Evolutionary conservation across 164 flowering plant genomes (phyloP).

Genomic region (Amborella trichopoda): DNA sequence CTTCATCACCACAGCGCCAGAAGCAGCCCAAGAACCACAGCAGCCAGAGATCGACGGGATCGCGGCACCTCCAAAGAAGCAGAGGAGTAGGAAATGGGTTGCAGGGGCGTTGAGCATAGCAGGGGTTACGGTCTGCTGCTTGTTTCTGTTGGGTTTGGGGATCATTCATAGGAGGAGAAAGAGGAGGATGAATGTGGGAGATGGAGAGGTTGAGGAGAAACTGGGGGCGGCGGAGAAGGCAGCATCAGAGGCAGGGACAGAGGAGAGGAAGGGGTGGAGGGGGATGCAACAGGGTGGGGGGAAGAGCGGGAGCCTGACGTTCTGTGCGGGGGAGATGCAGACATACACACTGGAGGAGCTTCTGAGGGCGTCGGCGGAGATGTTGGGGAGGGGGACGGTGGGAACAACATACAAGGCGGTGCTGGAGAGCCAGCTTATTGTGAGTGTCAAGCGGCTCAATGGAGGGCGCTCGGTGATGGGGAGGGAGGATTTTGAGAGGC

Average conservation of each 20-base stretch:
- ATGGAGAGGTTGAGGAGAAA: not conserved
- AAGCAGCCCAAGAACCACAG: too few relatives aligned
- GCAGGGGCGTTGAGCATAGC: slow-evolving; percentile 13
- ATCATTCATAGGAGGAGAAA: not conserved
- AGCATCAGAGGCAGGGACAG: slow-evolving; percentile 8
- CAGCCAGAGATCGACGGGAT: too few relatives aligned
- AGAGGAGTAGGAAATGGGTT: slow-evolving; percentile 15
- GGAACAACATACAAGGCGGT: slow-evolving; percentile 94
- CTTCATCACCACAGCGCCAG: slow-evolving; percentile 5
- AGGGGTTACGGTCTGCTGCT: not conserved
- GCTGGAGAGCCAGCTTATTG: slow-evolving; percentile 61
- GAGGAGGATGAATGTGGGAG: not conserved
- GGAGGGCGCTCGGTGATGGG: slow-evolving; percentile 19
- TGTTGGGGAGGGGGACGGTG: slow-evolving; percentile 72
- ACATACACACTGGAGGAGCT: slow-evolving; percentile 69
- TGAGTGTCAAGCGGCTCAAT: slow-evolving; percentile 75
- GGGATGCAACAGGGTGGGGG: slow-evolving; percentile 23
- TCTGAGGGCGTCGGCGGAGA: slow-evolving; percentile 88
- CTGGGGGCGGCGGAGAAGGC: not conserved
- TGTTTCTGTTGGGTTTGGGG: not conserved
- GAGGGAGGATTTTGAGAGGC: slow-evolving; percentile 53
- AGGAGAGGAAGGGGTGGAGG: slow-evolving; percentile 31
- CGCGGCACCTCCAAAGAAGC: slow-evolving; percentile 12
- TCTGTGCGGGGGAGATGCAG: slow-evolving; percentile 83
- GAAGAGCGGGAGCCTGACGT: slow-evolving; percentile 61